Evolutionary conservation across 2,329 filamentous ascomycete genomes (phyloP).

Genomic region (Sporothrix schenckii): DNA sequence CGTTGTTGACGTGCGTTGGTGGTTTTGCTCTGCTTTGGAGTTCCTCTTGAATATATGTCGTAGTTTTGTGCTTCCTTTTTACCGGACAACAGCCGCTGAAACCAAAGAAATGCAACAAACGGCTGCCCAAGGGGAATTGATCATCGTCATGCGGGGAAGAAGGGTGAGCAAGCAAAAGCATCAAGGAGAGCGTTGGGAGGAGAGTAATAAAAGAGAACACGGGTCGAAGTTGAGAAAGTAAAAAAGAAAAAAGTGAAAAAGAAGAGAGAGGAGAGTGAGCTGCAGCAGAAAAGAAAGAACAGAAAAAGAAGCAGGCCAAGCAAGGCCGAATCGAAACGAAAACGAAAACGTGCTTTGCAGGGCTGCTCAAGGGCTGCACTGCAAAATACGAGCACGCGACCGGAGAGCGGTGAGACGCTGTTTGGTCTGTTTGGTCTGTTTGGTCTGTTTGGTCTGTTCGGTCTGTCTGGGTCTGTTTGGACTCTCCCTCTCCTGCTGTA

Average conservation of each 20-base stretch:
- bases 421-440: background rate
- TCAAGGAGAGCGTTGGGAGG: background rate
- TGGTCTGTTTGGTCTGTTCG: background rate
- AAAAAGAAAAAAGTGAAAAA: background rate
- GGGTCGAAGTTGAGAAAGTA: too few species aligned
- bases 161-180: background rate
- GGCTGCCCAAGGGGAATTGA: background rate
- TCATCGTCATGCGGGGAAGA: constrained; percentile 1
- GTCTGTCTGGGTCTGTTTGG: constrained; percentile 1
- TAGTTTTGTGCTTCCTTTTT: background rate
- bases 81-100: constrained; percentile 2
- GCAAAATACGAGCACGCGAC: constrained; percentile 32
- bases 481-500: background rate
- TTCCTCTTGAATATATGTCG: too few species aligned
- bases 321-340: background rate
- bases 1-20: background rate
- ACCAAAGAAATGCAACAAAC: background rate
- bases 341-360: constrained; percentile 8
- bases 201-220: background rate
- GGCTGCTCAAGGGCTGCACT: background rate
- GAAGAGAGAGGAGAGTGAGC: background rate
- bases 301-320: background rate
- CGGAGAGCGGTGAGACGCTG: constrained; percentile 27
- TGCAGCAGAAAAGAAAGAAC: background rate
- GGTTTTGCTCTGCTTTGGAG: too few species aligned